Conservation (phyloP, 345 rosid genomes). For the Hevea brasiliensis region DNA sequence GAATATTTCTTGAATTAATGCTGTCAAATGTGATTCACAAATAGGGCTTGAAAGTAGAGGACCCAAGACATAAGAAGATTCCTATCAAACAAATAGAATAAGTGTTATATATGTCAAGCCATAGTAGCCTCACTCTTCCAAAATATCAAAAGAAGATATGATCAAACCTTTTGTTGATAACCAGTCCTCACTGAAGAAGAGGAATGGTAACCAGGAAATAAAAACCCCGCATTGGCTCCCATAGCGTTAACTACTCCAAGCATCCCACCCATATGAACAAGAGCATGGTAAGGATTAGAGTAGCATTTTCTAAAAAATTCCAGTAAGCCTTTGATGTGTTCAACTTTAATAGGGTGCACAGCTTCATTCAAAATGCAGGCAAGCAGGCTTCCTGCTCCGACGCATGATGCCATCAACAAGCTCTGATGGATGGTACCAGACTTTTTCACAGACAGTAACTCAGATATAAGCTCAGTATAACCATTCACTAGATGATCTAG, state of each 20-base stretch:
- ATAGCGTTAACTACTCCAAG: constrained; percentile 80
- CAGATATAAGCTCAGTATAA: constrained; percentile 64
- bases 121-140: not conserved
- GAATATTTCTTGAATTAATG: constrained; percentile 79
- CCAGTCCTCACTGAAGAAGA: constrained; percentile 34
- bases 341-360: constrained; percentile 57
- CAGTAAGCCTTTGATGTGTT: constrained; percentile 50
- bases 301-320: constrained; percentile 74
- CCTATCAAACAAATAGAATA: constrained; percentile 48
- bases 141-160: constrained; percentile 5
- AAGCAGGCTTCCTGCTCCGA: constrained; percentile 77
- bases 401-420: constrained; percentile 76
- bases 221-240: constrained; percentile 82
- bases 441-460: constrained; percentile 55
- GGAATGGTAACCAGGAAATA: constrained; percentile 43
- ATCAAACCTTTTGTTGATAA: constrained; percentile 50
- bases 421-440: constrained; percentile 61
- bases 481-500: constrained; percentile 52
- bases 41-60: constrained; percentile 58
- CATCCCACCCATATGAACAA: constrained; percentile 78
- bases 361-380: constrained; percentile 73
- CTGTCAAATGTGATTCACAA: constrained; percentile 52
- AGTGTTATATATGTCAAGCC: constrained; percentile 18
- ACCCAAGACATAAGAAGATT: constrained; percentile 49
- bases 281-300: constrained; percentile 55